Evolutionary conservation across 345 rosid species (phyloP), one percentile per base, ranked within the genome.

Genomic region (Noccaea caerulescens): DNA sequence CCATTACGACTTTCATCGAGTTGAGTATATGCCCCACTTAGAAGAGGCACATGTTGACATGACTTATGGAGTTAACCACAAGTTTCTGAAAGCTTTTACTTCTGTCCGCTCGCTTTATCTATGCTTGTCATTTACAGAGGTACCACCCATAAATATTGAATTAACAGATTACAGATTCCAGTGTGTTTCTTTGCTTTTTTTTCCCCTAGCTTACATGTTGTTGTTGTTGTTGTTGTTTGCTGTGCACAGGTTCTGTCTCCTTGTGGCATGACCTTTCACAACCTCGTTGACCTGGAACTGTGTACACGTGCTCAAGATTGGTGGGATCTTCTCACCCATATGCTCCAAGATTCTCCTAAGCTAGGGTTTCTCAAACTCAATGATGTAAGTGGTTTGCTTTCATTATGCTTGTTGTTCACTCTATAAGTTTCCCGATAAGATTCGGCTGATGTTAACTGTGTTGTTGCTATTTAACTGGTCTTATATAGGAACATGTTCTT

Each of bases 301-400:
- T 3, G 8, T 36, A 65, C 58, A 65, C 50, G 58, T 20, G 47
- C 18, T 5, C 23, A 50, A 18, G 69, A 37, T 13, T 65, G 69
- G 69, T 49, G 69, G 45, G 58, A 65, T 65, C 69, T 65, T 4
- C 8, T 65, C 58, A 51, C 46, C 6, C 23, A 20, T 23, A 65
- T 65, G 58, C 69, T 65, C 58, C 58, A 65, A 63, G 11, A 3
- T 47, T 63, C 69, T 34, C 69, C 57, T 16, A 63, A 63, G 2
- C 68, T 63, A 47, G 2, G 3, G 34, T 5, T 0, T 34, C 69
- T 63, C 55, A 33, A 3, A 47, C 57, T 64, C 69, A 6, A 0
- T 4, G 34, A 64, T 64, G 69, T 62, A 44, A 43, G 67, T 8
- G 20, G 27, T 4, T 44, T 37, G 6, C 12, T 45, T 62, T 10